Base-by-base conservation (phyloP, 1,139 yeast species). In the Diutina sp. region DNA sequence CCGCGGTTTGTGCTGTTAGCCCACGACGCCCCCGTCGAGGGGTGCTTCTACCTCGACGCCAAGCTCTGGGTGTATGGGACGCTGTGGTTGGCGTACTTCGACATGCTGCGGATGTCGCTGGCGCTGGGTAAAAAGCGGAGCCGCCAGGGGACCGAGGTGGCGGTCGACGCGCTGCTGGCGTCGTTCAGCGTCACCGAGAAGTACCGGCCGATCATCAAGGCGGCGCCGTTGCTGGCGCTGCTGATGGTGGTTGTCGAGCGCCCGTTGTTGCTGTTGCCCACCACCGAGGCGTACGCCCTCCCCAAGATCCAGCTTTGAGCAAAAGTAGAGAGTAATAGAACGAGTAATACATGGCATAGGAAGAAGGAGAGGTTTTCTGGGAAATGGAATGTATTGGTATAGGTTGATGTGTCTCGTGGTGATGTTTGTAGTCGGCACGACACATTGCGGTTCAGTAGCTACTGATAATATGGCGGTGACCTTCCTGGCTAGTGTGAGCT, bases 51-150 rank as follows among this genome's bases (percentile, higher is more conserved):
- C 1, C 73, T 78, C 56, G 64, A 59, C 12, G 51, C 57, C 18
- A 70, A 67, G 58, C 73, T 87, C 32, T 91, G 97, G 97, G 69
- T 90, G 25, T 90, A 88, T 80, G 96, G 97, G 2, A 78, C 88
- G n/a, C 80, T 81, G 56, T 93, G 97, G 96, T 66, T 91, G 25
- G 80, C 87, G 8, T 87, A 79, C 66, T 79, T 93, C 56, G 93
- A 91, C 67, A 72, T 88, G 60, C 69, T 77, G n/a, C 68, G 77
- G 58, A 83, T 85, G 63, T 72, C 85, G 57, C 21, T 51, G 87
- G 29, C 14, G 35, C 90, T 16, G 16, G 57, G 6, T 30, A 50
- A 12, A 55, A 54, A n/a, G 29, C 51, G 51, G 47, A 25, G 48
- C 18, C 28, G 47, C 68, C 72, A 69, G 57, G 69, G 66, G 11